Percentiles rank a stretch among this genome's conserved stretches.
phyloP scores from a whole-genome alignment of 305 asterid genomes.

The Nicotiana rustica region DNA sequence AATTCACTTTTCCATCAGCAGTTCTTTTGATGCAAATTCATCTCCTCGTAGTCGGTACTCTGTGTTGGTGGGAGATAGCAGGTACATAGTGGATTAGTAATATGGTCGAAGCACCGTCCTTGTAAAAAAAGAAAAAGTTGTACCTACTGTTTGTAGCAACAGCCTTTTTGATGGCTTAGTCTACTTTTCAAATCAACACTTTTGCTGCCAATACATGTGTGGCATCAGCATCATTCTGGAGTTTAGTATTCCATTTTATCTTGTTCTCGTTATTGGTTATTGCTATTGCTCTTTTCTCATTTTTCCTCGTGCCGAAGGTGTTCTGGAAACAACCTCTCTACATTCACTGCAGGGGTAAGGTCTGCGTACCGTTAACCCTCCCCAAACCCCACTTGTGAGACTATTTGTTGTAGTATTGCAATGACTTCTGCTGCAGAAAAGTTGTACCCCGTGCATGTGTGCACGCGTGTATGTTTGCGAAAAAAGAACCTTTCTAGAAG shows the following conservation, averaged over 20 bases:
- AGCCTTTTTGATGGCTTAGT: not conserved
- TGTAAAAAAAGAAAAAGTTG: no score
- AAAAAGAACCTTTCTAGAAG: not conserved
- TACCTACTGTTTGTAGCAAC: not conserved
- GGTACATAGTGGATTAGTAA: no score
- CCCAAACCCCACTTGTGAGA: no score
- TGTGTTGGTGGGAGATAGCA: no score
- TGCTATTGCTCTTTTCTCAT: no score
- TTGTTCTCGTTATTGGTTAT: no score
- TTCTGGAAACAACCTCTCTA: no score
- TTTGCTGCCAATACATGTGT: constrained; percentile 23
- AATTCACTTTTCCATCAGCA: not conserved
- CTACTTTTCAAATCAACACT: constrained; percentile 16
- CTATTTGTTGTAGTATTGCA: not conserved
- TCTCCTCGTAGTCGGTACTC: no score
- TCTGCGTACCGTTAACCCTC: no score
- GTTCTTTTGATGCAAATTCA: not conserved
- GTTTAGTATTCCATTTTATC: not conserved
- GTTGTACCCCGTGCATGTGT: not conserved
- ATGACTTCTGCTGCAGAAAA: constrained; percentile 18
- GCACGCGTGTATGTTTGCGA: not conserved
- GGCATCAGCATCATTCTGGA: not conserved
- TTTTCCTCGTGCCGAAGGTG: no score
- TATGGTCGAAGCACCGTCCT: no score
- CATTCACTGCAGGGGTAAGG: no score